A percentile compares a stretch with the other conserved stretches of the same genome.
Conservation (phyloP, 176 grass and related monocot species). For the Oryza longistaminata region DNA sequence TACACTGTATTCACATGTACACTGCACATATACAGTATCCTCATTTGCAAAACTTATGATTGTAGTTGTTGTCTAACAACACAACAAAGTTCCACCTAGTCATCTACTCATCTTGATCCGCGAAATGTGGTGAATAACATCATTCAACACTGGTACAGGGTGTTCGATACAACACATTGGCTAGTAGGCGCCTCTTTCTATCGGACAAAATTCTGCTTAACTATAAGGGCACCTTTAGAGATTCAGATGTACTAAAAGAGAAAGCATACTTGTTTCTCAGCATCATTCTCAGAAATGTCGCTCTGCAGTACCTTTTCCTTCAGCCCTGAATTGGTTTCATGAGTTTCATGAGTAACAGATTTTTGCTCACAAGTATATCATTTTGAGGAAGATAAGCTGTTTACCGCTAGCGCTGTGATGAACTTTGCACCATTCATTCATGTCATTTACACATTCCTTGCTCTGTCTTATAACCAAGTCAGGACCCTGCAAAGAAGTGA, state of each 20-base stretch:
- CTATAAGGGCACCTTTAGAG: not conserved
- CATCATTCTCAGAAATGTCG: slow-evolving; percentile 60
- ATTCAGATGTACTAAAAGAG: slow-evolving; percentile 1
- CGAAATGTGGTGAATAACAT: not conserved
- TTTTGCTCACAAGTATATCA: not conserved
- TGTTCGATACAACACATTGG: not conserved
- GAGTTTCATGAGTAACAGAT: slow-evolving; percentile 12
- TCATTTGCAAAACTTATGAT: not conserved
- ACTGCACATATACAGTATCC: not conserved
- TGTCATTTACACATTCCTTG: slow-evolving; percentile 79
- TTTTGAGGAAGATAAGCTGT: slow-evolving; percentile 19
- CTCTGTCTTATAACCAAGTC: slow-evolving; percentile 80
- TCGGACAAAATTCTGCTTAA: not conserved
- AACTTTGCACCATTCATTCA: slow-evolving; percentile 82
- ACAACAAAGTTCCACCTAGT: not conserved
- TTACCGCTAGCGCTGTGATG: slow-evolving; percentile 84
- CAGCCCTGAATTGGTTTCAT: slow-evolving; percentile 63
- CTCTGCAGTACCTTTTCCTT: slow-evolving; percentile 59
- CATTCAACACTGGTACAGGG: not conserved
- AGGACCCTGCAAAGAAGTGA: slow-evolving; percentile 56
- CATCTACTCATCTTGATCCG: not conserved
- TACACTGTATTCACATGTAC: not conserved
- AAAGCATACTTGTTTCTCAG: slow-evolving; percentile 67
- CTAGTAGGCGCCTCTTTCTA: not conserved
- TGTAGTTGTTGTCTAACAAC: not conserved